phyloP scores from a whole-genome alignment of 345 rosid genomes.

The Camelina laxa region DNA sequence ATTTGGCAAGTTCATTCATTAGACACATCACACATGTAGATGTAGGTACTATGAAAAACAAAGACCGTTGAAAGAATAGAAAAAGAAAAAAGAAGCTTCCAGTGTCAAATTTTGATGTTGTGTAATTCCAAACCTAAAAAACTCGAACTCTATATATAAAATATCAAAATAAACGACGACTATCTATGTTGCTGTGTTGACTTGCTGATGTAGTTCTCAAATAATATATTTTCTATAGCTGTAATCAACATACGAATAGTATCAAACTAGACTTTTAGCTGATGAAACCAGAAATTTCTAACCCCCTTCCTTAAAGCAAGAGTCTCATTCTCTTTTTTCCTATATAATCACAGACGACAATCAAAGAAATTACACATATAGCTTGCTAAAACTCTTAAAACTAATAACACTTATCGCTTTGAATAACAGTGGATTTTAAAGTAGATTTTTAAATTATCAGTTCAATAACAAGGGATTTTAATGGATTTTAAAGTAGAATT shows the following conservation, averaged over 20 bases:
- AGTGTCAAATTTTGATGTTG: conserved; percentile 27
- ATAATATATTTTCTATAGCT: background rate
- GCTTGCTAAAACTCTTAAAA: background rate
- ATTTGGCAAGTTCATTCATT: too few relatives aligned
- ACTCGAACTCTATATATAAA: background rate
- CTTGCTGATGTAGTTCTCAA: background rate
- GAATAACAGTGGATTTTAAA: too few relatives aligned
- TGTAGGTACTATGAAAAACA: too few relatives aligned
- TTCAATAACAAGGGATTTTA: too few relatives aligned
- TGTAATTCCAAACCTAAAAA: background rate
- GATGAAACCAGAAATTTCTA: background rate
- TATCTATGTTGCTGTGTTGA: background rate
- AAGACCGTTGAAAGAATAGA: too few relatives aligned
- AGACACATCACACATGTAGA: too few relatives aligned
- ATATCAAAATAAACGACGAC: background rate
- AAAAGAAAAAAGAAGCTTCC: background rate
- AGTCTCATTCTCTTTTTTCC: background rate
- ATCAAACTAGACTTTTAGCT: background rate
- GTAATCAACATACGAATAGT: background rate
- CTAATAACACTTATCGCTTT: background rate
- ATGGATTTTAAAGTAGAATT: too few relatives aligned
- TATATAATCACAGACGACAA: background rate
- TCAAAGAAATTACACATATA: conserved; percentile 2
- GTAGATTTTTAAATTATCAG: too few relatives aligned
- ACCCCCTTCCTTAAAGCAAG: background rate